A percentile compares a stretch with the other conserved stretches of the same genome.
Evolutionary conservation across 176 grass and related monocot genomes (phyloP).

Genomic region (Phoenix roebelenii): DNA sequence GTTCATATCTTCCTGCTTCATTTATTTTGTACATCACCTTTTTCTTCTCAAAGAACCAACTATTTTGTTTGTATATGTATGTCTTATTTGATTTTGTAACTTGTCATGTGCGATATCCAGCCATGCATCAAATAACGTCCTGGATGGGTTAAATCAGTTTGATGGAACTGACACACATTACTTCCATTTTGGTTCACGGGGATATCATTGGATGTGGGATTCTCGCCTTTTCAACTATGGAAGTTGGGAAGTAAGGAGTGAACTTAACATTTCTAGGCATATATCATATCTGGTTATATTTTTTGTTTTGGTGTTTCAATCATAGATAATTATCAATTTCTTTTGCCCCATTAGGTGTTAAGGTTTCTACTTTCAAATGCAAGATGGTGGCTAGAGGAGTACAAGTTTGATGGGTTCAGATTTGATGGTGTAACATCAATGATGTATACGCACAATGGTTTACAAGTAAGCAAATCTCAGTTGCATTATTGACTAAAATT

Average conservation of each 20-base stretch:
- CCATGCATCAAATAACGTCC: slow-evolving; percentile 74
- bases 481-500: slow-evolving; percentile 2
- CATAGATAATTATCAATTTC: slow-evolving; percentile 5
- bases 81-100: slow-evolving; percentile 4
- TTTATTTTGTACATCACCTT: slow-evolving; percentile 37
- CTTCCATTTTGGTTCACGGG: slow-evolving; percentile 61
- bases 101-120: slow-evolving; percentile 29
- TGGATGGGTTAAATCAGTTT: slow-evolving; percentile 85
- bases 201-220: slow-evolving; percentile 97
- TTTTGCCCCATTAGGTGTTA: slow-evolving; percentile 47
- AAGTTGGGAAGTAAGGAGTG: slow-evolving; percentile 56
- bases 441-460: slow-evolving; percentile 93
- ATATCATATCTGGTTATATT: slow-evolving; percentile 13
- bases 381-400: slow-evolving; percentile 95
- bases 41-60: slow-evolving; percentile 1
- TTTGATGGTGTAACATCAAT: slow-evolving; percentile 95
- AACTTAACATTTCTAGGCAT: background rate
- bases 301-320: slow-evolving; percentile 4
- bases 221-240: slow-evolving; percentile 89
- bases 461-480: slow-evolving; percentile 40
- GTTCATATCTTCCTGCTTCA: no score
- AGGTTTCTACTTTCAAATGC: slow-evolving; percentile 88
- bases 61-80: slow-evolving; percentile 7
- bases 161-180: slow-evolving; percentile 92
- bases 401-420: slow-evolving; percentile 90